phyloP scores from a whole-genome alignment of 805 yeast genomes.

The Saccharomycopsis selenospora region DNA sequence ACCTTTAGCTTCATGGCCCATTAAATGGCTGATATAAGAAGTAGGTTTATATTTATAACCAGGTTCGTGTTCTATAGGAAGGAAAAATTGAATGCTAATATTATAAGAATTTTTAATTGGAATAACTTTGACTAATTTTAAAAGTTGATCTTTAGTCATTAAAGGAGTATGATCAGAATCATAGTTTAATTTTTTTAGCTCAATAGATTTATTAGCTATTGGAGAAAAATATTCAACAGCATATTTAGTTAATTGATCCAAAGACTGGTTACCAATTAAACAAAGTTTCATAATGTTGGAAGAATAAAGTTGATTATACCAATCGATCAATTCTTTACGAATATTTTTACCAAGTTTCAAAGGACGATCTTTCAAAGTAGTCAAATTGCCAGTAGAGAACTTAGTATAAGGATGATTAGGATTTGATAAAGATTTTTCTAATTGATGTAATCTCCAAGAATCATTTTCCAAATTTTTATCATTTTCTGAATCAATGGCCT shows the following conservation, averaged over 20 bases:
- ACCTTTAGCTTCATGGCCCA: constrained; percentile 92
- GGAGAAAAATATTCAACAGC: constrained; percentile 37
- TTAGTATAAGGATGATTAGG: constrained; percentile 76
- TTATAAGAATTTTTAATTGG: constrained; percentile 78
- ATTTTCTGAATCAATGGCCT: constrained; percentile 94
- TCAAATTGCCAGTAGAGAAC: constrained; percentile 82
- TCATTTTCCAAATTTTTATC: constrained; percentile 90
- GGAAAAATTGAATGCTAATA: constrained; percentile 58
- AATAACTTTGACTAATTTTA: constrained; percentile 53
- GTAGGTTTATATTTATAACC: constrained; percentile 65
- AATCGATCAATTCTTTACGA: constrained; percentile 72
- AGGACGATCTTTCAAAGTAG: constrained; percentile 69
- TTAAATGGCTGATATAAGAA: constrained; percentile 65
- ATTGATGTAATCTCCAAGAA: constrained; percentile 79
- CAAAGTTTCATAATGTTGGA: constrained; percentile 85
- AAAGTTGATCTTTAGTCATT: constrained; percentile 41
- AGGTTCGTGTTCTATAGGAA: constrained; percentile 64
- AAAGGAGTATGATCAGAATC: constrained; percentile 32
- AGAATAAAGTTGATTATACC: constrained; percentile 66
- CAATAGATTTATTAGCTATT: constrained; percentile 11
- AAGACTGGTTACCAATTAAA: constrained; percentile 71
- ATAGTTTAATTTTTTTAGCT: constrained; percentile 6
- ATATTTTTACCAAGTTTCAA: constrained; percentile 55
- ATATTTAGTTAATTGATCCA: constrained; percentile 69
- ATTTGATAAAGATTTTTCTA: constrained; percentile 69